These are phyloP conservation scores for Psidium friedrichsthalianum DNA, from an alignment of 345 rosid genomes.

Conservation along the genomic window DNA sequence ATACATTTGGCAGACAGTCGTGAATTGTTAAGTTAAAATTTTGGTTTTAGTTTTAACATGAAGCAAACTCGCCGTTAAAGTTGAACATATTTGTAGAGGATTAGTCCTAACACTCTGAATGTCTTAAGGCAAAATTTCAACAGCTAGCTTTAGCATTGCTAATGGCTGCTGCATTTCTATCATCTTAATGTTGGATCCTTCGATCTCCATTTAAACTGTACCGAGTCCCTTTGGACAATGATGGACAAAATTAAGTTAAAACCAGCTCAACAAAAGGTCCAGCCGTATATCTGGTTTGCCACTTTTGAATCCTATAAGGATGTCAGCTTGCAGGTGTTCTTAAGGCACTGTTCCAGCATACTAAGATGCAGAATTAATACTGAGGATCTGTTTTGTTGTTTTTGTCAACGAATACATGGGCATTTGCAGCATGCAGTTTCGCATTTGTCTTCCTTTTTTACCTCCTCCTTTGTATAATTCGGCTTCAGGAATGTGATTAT, in stretches of 20 bases:
- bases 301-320: not conserved
- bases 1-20: not conserved
- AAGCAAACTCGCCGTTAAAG: not conserved
- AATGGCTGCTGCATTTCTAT: not conserved
- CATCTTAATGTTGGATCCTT: not conserved
- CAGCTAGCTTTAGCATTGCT: not conserved
- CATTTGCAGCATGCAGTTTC: not conserved
- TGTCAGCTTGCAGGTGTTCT: not conserved
- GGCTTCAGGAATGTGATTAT: not conserved
- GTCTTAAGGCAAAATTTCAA: not conserved
- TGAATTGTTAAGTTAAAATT: not conserved
- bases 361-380: not conserved
- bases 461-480: not conserved
- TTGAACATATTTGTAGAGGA: not conserved
- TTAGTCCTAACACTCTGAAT: not conserved
- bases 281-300: not conserved
- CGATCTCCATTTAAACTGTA: not conserved
- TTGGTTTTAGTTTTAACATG: not conserved
- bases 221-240: not conserved
- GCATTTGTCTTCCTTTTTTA: not conserved
- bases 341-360: not conserved
- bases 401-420: not conserved
- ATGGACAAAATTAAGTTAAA: not conserved
- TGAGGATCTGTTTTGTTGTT: not conserved
- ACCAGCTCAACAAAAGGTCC: not conserved